These are phyloP conservation scores for Gossypium arboreum DNA, from an alignment of 345 rosid species.

Conservation along the genomic window DNA sequence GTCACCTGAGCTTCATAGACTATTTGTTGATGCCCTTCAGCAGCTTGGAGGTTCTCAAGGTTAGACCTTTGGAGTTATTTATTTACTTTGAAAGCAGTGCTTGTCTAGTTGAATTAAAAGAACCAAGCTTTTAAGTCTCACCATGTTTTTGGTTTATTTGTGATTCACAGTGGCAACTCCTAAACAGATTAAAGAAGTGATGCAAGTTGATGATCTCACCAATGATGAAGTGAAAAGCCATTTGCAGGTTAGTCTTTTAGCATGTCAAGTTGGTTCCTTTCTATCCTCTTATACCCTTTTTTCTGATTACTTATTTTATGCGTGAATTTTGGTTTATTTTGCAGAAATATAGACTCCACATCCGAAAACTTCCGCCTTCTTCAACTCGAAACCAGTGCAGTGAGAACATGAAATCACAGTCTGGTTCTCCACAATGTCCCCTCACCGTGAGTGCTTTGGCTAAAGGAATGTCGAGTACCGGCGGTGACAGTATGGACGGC, in stretches of 20 bases:
- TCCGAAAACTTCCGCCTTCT: conserved; percentile 43
- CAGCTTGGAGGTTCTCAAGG: conserved; percentile 74
- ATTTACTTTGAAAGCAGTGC: neutral
- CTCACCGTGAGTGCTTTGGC: conserved; percentile 35
- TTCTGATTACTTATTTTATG: neutral
- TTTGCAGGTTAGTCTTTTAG: conserved; percentile 57
- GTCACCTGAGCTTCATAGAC: conserved; percentile 76
- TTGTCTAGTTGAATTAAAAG: conserved; percentile 6
- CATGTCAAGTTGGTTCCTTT: neutral
- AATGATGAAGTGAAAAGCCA: conserved; percentile 91
- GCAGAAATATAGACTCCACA: conserved; percentile 80
- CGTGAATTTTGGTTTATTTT: conserved; percentile 12
- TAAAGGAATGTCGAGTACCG: conserved; percentile 34
- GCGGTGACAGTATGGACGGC: conserved; percentile 43
- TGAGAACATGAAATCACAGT: conserved; percentile 39
- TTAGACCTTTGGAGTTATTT: conserved; percentile 24
- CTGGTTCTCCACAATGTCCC: conserved; percentile 60
- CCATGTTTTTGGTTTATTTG: neutral
- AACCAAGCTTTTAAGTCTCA: neutral
- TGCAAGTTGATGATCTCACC: conserved; percentile 84
- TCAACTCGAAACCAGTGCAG: conserved; percentile 26
- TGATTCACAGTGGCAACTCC: conserved; percentile 64
- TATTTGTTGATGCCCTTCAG: conserved; percentile 64
- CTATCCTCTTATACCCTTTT: neutral
- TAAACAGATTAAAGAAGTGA: conserved; percentile 66